Evolutionary conservation across 1,139 yeast species (phyloP), one percentile per base, ranked within the genome.

Genomic region (Candida labiduridarum): DNA sequence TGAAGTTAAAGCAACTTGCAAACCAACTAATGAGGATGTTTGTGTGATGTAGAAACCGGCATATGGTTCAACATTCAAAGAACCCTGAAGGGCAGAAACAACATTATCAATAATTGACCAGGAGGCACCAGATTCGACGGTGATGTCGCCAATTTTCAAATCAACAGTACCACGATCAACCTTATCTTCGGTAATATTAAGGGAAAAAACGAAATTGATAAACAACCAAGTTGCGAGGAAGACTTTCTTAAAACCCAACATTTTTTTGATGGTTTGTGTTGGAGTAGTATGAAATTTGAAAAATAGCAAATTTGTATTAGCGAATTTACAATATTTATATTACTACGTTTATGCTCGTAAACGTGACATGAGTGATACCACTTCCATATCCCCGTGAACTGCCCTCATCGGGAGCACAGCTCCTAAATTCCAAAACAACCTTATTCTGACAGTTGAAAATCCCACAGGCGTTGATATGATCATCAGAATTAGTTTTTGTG

Each of bases 91-190:
- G 4, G 61, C 51, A 15, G 65, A 55, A 45, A 59, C 47, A 18
- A 66, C 66, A 51, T 69, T 68, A 54, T 71, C 59, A 45, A 70
- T 56, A 33, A 71, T 63, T 19, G 76, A 69, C 68, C 69, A 71
- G 51, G 62, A 67, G 15, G 61, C 70, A 45, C 67, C 69, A 9
- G 61, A 59, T n/a, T 60, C 55, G 45, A 72, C 59, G 16, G 53
- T 45, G n/a, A 25, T 15, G 14, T 62, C 67, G 16, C 68, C 71
- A 45, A 66, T 55, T 25, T 22, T 16, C 2, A 52, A 30, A 34
- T 56, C 52, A 40, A 64, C 44, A 15, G 65, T 51, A 31, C 68
- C 70, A 18, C 55, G 50, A n/a, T 47, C 48, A 14, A 62, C 22
- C 14, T 40, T 44, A 38, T 53, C 35, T 11, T 38, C 12, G 8